Evolutionary conservation across 148 eudicot species (phyloP).

Genomic region (Cornus suecica): DNA sequence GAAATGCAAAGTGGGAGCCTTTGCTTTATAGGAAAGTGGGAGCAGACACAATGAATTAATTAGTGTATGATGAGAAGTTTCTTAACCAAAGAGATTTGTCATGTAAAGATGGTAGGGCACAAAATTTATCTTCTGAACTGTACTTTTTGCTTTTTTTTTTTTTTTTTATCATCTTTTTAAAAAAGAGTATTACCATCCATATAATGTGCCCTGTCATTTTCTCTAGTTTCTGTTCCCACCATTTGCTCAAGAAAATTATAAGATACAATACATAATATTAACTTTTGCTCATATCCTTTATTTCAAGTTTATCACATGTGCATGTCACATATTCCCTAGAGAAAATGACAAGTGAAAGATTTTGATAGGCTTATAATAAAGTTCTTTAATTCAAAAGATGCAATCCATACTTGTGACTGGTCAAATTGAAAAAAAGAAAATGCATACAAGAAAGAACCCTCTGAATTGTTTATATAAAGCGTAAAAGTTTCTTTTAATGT

Average conservation of each 20-base stretch:
- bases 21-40: slow-evolving; percentile 22
- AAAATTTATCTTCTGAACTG: slow-evolving; percentile 33
- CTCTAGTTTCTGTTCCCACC: slow-evolving; percentile 14
- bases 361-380: too few species aligned
- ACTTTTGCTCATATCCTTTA: too few species aligned
- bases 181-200: slow-evolving; percentile 13
- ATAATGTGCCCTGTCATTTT: slow-evolving; percentile 25
- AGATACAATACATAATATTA: background rate
- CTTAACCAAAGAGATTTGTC: slow-evolving; percentile 16
- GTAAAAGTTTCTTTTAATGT: background rate
- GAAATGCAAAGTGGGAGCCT: slow-evolving; percentile 24
- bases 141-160: slow-evolving; percentile 23
- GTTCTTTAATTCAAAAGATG: too few species aligned
- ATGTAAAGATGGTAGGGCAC: slow-evolving; percentile 25
- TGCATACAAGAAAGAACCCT: background rate
- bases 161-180: slow-evolving; percentile 26
- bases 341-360: too few species aligned
- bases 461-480: background rate
- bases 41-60: slow-evolving; percentile 14
- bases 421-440: background rate
- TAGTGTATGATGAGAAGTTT: slow-evolving; percentile 27
- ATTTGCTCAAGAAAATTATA: background rate
- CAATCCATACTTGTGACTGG: background rate
- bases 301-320: too few species aligned
- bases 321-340: too few species aligned